Evolutionary conservation across 176 grass and related monocot genomes (phyloP).

Genomic region (Ensete glaucum): DNA sequence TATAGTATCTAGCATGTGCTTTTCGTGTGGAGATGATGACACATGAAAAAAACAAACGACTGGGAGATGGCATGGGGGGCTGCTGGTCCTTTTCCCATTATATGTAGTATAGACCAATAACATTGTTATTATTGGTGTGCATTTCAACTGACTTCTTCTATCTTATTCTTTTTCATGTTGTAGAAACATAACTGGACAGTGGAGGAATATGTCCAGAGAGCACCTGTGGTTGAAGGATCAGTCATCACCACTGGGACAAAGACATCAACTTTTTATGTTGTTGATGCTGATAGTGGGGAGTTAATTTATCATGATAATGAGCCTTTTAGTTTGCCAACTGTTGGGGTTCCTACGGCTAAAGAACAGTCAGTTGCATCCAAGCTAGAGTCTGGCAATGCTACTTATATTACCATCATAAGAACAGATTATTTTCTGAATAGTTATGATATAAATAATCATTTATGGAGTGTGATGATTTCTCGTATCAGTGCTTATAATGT

Average conservation of each 20-base stretch:
- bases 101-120: too few species aligned
- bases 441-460: conserved; percentile 55
- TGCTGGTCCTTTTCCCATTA: too few species aligned
- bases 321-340: conserved; percentile 39
- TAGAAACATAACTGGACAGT: conserved; percentile 70
- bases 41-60: neutral
- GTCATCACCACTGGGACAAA: conserved; percentile 79
- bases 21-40: neutral
- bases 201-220: conserved; percentile 67
- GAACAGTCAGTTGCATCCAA: conserved; percentile 42
- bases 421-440: conserved; percentile 88
- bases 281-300: conserved; percentile 73
- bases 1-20: neutral
- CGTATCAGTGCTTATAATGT: conserved; percentile 63
- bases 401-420: conserved; percentile 62
- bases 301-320: conserved; percentile 59
- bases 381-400: conserved; percentile 40
- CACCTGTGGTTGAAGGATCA: conserved; percentile 69
- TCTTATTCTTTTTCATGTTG: conserved; percentile 14
- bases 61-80: too few species aligned
- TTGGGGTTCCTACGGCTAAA: conserved; percentile 39
- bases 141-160: neutral
- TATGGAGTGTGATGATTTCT: conserved; percentile 77
- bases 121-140: too few species aligned
- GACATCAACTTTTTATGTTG: conserved; percentile 54